Evolutionary conservation across 2,329 filamentous ascomycete genomes (phyloP), one percentile per base, ranked within the genome.

Genomic region (Aureobasidium lini): DNA sequence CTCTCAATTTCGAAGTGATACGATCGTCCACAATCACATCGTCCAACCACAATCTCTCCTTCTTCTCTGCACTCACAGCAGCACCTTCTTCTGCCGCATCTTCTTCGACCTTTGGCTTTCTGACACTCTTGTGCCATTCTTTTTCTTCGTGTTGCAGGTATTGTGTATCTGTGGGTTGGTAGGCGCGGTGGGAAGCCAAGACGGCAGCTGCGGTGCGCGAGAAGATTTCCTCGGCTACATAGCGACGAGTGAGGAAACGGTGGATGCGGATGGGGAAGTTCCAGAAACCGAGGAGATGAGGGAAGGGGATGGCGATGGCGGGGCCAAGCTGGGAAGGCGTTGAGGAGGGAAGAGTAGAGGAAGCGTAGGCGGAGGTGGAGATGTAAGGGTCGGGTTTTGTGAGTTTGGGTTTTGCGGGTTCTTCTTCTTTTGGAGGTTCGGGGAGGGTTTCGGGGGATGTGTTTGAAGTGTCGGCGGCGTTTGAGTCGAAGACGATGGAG

Each of bases 251-350:
- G 62, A 99, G 79, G 80, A 92, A 99, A 64, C 94, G 88, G 69
- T 88, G 88, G 62, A 97, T 80, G 62, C 94, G 87, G 64, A 86
- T 88, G 0, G 91, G 89, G 2, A 93, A 96, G 76, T 94, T 93
- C 63, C 89, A 77, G 78, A 99, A 95, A 62, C 94, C 94, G 32
- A 99, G 86, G 61, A 96, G 82, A 71, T 97, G 93, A 1, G 93
- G 93, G 72, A 95, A 89, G 43, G 83, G 79, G 61, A 99, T 81
- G 13, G 88, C 80, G 28, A 82, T 78, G 6, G 87, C 85, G 44
- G 90, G 90, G 39, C 86, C 83, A 68, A 99, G 84, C 61, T 86
- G 82, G 63, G 78, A 69, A 3, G 93, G 93, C 44, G 88, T 82
- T 46, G 81, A 78, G 32, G 79, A 70, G 0, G 92, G 86, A 53